Evolutionary conservation across 768 basidiomycete genomes (phyloP), one percentile per base, ranked within the genome.

Genomic region (Kwoniella sp.): DNA sequence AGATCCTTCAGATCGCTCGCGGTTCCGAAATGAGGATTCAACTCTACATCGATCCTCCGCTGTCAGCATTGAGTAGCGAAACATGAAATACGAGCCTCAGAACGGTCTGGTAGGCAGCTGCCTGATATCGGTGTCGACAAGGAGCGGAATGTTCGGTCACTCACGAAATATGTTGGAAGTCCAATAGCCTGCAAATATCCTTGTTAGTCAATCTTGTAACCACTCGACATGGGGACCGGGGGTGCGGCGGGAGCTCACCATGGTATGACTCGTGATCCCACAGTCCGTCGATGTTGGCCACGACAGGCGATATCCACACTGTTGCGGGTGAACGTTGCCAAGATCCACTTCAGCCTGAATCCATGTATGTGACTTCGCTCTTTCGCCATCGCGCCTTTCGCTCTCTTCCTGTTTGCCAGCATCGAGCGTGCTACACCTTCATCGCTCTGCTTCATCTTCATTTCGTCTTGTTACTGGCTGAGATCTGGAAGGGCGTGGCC

Each of bases 231-330:
- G n/a, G n/a, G n/a, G n/a, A n/a, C n/a, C n/a, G n/a, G n/a, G n/a
- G n/a, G n/a, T n/a, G n/a, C n/a, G n/a, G n/a, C n/a, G 54, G 56
- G 15, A 23, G 64, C 73, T 56, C 45, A 74, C 75, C 81, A 57
- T 82, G 81, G 57, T 81, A 82, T 2, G 76, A 71, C 59, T 75
- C 66, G 15, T 76, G 58, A 17, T 17, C 65, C 54, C 34, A 69
- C 61, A 31, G 69, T 5, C 65, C 71, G 17, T 75, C 78, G 22
- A 80, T 71, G 64, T 82, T 81, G n/a, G 73, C 65, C 2, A 81
- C 80, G 23, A 82, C 70, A 11, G 81, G 81, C 9, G 78, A 80
- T 55, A 82, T 81, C 80, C 80, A 82, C 38, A 81, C 76, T 77
- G 57, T 48, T 26, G n/a, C n/a, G n/a, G n/a, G n/a, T n/a, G n/a